Percentiles rank a stretch among this genome's conserved stretches.
Evolutionary conservation across 441 rosid species (phyloP).

Genomic region (Pelargonium australe): DNA sequence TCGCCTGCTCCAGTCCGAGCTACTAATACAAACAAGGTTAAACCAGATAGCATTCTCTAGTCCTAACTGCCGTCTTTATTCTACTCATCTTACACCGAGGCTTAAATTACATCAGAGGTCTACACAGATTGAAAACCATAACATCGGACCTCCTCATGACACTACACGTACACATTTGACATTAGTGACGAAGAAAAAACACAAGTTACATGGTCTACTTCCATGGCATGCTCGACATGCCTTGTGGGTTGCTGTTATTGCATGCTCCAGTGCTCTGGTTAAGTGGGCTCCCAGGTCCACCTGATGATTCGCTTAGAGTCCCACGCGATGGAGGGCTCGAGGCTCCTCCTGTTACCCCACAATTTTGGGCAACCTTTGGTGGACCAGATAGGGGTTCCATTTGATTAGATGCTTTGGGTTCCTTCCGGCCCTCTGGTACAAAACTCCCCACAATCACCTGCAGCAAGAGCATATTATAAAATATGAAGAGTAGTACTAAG

Average conservation of each 20-base stretch:
- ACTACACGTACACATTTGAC: no score
- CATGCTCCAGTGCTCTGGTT: conserved; percentile 4
- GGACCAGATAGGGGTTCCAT: conserved; percentile 18
- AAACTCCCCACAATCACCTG: conserved; percentile 28
- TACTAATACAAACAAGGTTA: no score
- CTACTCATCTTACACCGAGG: no score
- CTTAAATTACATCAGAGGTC: no score
- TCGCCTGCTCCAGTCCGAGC: no score
- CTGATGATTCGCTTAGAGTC: conserved; percentile 1
- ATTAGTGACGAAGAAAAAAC: no score
- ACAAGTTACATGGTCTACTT: not conserved
- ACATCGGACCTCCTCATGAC: no score
- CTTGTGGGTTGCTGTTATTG: conserved; percentile 22
- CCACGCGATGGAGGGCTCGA: conserved; percentile 21
- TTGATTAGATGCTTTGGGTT: conserved; percentile 10
- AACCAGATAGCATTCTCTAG: no score
- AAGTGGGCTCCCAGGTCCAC: conserved; percentile 24
- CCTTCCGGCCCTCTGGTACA: conserved; percentile 20
- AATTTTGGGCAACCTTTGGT: conserved; percentile 5
- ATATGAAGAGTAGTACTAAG: no score
- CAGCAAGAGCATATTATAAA: not conserved
- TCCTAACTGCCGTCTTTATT: no score
- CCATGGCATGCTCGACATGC: conserved; percentile 23
- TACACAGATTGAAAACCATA: no score
- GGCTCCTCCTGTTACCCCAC: conserved; percentile 17